phyloP scores from a whole-genome alignment of 495 filamentous ascomycete genomes.

The Cercophora sp. region DNA sequence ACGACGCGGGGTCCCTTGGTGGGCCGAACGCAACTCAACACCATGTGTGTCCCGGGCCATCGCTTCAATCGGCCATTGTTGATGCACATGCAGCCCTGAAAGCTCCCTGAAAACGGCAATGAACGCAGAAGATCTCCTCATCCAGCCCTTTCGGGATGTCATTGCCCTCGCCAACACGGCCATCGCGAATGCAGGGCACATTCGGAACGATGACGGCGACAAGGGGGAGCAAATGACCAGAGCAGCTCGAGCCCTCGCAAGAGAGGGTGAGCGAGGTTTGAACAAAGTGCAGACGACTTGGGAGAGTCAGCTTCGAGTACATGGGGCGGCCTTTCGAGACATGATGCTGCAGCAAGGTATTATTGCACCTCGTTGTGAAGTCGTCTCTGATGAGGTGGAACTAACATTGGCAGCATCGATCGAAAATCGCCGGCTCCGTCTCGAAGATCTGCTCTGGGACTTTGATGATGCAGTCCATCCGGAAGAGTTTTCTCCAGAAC shows the following conservation, averaged over 20 bases:
- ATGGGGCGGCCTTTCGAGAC: slow-evolving; percentile 32
- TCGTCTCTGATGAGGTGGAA: too few relatives aligned
- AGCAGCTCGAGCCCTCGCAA: slow-evolving; percentile 27
- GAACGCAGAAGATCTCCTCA: slow-evolving; percentile 15
- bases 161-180: slow-evolving; percentile 31
- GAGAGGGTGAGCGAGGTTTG: slow-evolving; percentile 34
- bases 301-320: slow-evolving; percentile 30
- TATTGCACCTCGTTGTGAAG: too few relatives aligned
- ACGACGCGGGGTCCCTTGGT: too few relatives aligned
- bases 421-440: slow-evolving; percentile 26
- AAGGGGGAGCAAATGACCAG: slow-evolving; percentile 23
- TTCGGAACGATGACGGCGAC: slow-evolving; percentile 12
- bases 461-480: slow-evolving; percentile 35
- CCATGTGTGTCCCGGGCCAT: too few relatives aligned
- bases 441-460: slow-evolving; percentile 39
- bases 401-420: slow-evolving; percentile 18
- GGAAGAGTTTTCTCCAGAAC: slow-evolving; percentile 28
- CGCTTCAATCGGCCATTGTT: too few relatives aligned
- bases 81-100: too few relatives aligned
- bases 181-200: slow-evolving; percentile 28
- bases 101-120: too few relatives aligned
- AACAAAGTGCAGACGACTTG: slow-evolving; percentile 31
- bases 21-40: too few relatives aligned
- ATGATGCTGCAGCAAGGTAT: slow-evolving; percentile 36
- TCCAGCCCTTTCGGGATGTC: slow-evolving; percentile 36